These are phyloP conservation scores for Plectosphaerella plurivora DNA, from an alignment of 2,329 filamentous ascomycete genomes.

Conservation along the genomic window DNA sequence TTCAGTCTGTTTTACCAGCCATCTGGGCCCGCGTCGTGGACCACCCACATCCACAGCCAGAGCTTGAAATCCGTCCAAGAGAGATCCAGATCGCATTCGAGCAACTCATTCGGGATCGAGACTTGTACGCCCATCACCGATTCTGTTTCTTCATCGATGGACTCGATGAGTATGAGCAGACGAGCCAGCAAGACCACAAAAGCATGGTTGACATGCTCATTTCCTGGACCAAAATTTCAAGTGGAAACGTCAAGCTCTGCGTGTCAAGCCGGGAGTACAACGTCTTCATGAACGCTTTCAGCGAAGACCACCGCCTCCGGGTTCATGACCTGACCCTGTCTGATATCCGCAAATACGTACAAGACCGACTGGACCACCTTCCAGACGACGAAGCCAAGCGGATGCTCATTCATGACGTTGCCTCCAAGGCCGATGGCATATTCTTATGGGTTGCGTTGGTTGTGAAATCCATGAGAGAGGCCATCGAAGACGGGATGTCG, in stretches of 20 bases:
- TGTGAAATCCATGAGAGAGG: neutral
- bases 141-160: slow-evolving; percentile 15
- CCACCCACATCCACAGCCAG: neutral
- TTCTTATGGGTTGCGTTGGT: neutral
- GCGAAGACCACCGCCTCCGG: slow-evolving; percentile 1
- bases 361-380: neutral
- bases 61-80: neutral
- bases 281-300: slow-evolving; percentile 14
- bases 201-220: slow-evolving; percentile 8
- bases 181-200: slow-evolving; percentile 6
- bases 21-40: neutral
- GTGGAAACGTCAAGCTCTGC: slow-evolving; percentile 11
- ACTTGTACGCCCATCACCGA: neutral
- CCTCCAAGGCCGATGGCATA: neutral
- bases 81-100: neutral
- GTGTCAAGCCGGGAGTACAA: slow-evolving; percentile 16
- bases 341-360: slow-evolving; percentile 9
- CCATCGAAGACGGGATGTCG: too few species aligned
- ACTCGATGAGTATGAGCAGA: slow-evolving; percentile 12
- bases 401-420: neutral
- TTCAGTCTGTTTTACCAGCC: neutral
- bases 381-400: neutral
- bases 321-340: slow-evolving; percentile 13
- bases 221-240: slow-evolving; percentile 1
- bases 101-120: neutral